phyloP scores from a whole-genome alignment of 148 eudicot species.

The Pharnaceum exiguum region DNA sequence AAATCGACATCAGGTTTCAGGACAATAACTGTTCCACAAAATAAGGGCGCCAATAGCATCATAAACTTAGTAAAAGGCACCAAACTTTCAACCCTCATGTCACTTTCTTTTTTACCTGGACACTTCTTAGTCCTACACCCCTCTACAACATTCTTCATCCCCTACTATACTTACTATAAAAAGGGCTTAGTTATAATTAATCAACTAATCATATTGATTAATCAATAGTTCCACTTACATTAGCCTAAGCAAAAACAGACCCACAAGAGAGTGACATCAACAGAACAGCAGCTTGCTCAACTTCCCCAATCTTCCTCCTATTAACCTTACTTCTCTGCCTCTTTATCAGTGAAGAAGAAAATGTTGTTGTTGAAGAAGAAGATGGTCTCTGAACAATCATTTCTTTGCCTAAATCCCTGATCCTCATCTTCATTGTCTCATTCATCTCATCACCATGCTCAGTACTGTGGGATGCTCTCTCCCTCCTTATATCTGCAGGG shows the following conservation, averaged over 20 bases:
- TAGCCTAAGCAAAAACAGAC: conserved; percentile 29
- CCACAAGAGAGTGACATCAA: conserved; percentile 47
- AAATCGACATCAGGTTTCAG: no score
- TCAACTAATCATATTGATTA: not conserved
- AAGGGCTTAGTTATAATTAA: conserved; percentile 1
- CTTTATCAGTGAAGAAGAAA: conserved; percentile 15
- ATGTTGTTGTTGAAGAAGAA: not conserved
- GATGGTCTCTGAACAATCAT: conserved; percentile 25
- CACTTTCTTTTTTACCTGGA: no score
- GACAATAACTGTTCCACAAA: no score
- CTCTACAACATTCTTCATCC: no score
- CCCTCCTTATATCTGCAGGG: not conserved
- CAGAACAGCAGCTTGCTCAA: conserved; percentile 38
- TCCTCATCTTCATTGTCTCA: conserved; percentile 21
- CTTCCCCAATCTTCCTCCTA: conserved; percentile 33
- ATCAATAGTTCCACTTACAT: no score
- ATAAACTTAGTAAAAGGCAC: no score
- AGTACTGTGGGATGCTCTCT: not conserved
- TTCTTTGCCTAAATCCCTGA: conserved; percentile 25
- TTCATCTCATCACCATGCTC: conserved; percentile 9
- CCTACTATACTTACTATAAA: not conserved
- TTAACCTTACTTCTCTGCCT: conserved; percentile 20
- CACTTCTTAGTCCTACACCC: no score
- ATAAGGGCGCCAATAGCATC: no score
- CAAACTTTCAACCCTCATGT: no score